Base-by-base conservation (phyloP, 2,329 filamentous ascomycete species). In the Aspergillus fijiensis region DNA sequence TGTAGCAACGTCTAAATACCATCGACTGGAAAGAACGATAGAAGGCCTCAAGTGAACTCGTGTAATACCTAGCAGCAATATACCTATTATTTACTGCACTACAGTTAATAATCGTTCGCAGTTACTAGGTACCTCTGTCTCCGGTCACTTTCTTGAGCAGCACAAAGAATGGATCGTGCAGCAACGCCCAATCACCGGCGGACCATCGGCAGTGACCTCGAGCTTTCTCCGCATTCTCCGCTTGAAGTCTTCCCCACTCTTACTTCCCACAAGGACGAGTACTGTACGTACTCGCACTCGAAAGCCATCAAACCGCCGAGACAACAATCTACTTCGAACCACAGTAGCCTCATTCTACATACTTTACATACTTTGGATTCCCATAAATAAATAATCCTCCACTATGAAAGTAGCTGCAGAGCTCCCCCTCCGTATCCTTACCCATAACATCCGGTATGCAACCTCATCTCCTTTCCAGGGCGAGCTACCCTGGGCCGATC, bases 371-470 rank as follows among this genome's bases (percentile, higher is more conserved):
- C 33, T 14, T 14, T 35, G 33, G 4, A 6, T 35, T 2, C 33
- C 14, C 12, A 54, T 48, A 11, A 29, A 9, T 14, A 25, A 9
- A 9, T 2, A 9, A 29, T 29, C 7, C 27, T 29, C 19, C 53
- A 67, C 35, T 10, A 76, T 75, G 73, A 70, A 64, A 56, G 60
- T 66, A 23, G 61, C 59, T 14, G 59, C 65, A 27, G 60, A 60
- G 11, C 66, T 80, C 14, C 72, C 74, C 1, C 61, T 85, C 49
- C 81, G 84, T 48, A 71, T 85, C 54, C 65, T 85, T 35, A 84
- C 82, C 35, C 82, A 85, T 71, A 86, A 85, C 65, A 84, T 86
- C 55, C 82, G 84, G 55, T 85, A 84, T 74, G 83, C 81, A 9
- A 83, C 81, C 14, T 70, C 74, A 1, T 70, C 70, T 0, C 82